Evolutionary conservation across 305 asterid species (phyloP).

Genomic region (Ajuga reptans): DNA sequence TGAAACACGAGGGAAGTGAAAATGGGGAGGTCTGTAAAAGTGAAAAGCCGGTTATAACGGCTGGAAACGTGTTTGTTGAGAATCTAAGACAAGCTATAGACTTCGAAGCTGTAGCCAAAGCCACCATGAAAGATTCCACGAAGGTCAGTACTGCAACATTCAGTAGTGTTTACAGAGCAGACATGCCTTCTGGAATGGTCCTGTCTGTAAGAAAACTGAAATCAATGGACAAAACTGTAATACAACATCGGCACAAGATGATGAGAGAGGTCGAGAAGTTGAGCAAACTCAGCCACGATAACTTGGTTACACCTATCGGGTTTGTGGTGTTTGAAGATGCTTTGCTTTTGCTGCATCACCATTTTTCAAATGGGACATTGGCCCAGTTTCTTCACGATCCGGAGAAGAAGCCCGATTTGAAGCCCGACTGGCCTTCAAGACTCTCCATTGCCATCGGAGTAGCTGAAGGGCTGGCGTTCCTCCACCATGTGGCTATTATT

Average conservation of each 20-base stretch:
- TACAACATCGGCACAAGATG: constrained; percentile 71
- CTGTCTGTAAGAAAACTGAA: constrained; percentile 60
- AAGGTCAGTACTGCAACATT: constrained; percentile 59
- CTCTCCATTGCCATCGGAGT: constrained; percentile 82
- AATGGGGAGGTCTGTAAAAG: constrained; percentile 28
- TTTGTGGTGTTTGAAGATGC: constrained; percentile 70
- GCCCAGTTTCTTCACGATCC: constrained; percentile 62
- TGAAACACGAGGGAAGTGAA: constrained; percentile 24
- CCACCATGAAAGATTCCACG: constrained; percentile 62
- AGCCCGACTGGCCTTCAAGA: constrained; percentile 74
- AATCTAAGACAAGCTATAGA: constrained; percentile 84
- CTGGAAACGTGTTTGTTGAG: constrained; percentile 68
- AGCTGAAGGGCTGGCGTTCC: constrained; percentile 86
- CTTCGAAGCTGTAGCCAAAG: constrained; percentile 77
- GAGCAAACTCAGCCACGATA: constrained; percentile 70
- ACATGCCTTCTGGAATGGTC: constrained; percentile 81
- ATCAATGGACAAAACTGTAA: constrained; percentile 59
- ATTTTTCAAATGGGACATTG: constrained; percentile 60
- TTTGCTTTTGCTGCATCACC: constrained; percentile 59
- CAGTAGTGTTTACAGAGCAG: constrained; percentile 63
- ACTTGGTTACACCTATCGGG: constrained; percentile 73
- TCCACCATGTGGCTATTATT: constrained; percentile 75
- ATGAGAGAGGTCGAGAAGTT: constrained; percentile 81
- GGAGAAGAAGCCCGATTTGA: constrained; percentile 36
- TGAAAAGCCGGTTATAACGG: constrained; percentile 49